Evolutionary conservation across 441 rosid species (phyloP).

Genomic region (Brassica balearica): DNA sequence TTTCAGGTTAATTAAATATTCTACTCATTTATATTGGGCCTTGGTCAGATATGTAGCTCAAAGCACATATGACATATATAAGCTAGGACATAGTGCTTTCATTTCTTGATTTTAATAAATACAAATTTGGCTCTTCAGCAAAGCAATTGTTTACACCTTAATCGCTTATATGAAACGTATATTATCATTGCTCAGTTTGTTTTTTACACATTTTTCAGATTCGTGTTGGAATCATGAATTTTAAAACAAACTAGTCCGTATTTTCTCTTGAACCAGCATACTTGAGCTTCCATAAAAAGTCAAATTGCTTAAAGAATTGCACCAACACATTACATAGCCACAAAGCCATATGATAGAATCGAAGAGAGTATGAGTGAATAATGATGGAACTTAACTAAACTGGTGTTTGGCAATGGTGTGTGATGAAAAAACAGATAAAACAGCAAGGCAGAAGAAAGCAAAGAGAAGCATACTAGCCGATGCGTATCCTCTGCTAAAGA

Average conservation of each 20-base stretch:
- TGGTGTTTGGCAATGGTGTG: conserved; percentile 48
- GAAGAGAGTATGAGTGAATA: not conserved
- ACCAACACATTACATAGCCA: not conserved
- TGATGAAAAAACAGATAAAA: conserved; percentile 55
- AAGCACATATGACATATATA: not conserved
- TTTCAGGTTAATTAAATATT: not conserved
- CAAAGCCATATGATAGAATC: conserved; percentile 7
- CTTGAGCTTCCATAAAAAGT: too few relatives aligned
- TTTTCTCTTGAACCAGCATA: not conserved
- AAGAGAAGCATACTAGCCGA: conserved; percentile 54
- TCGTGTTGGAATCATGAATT: not conserved
- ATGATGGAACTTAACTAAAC: conserved; percentile 9
- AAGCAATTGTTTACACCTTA: not conserved
- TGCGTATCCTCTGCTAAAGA: conserved; percentile 52
- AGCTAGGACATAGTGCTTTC: not conserved
- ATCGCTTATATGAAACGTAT: not conserved
- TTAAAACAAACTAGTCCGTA: not conserved
- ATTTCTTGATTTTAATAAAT: not conserved
- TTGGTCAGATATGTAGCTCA: not conserved
- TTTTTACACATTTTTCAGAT: not conserved
- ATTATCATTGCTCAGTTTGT: not conserved
- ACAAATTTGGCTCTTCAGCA: not conserved
- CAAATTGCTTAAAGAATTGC: not conserved
- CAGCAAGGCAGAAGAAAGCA: conserved; percentile 50
- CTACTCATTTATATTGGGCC: not conserved